Evolutionary conservation across 495 filamentous ascomycete genomes (phyloP).

Genomic region (Neurospora discreta): DNA sequence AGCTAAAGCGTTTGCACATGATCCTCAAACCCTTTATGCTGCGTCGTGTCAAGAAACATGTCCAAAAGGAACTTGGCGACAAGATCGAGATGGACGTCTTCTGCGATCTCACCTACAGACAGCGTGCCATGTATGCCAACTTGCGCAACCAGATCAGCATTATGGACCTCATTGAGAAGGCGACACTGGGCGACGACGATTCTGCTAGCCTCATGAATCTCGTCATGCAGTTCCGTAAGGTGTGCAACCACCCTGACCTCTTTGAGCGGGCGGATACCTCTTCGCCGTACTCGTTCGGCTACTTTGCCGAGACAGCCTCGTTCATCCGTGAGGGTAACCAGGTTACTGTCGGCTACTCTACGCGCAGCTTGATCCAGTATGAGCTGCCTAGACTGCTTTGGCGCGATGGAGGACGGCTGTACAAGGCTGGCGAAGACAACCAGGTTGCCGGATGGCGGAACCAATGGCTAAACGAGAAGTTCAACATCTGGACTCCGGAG

Average conservation of each 20-base stretch:
- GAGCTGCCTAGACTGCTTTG: conserved; percentile 68
- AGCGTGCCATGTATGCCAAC: conserved; percentile 87
- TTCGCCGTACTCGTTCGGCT: conserved; percentile 69
- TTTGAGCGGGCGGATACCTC: conserved; percentile 90
- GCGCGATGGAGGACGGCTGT: conserved; percentile 60
- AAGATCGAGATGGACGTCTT: conserved; percentile 96
- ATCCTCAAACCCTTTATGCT: conserved; percentile 99
- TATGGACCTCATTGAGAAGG: conserved; percentile 97
- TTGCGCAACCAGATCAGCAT: conserved; percentile 94
- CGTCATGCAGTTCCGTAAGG: conserved; percentile 99
- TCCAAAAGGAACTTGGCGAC: conserved; percentile 96
- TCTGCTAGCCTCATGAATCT: conserved; percentile 96
- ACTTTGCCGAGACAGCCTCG: conserved; percentile 88
- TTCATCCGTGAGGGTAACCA: conserved; percentile 81
- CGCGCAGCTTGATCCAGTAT: conserved; percentile 76
- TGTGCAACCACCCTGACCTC: conserved; percentile 96
- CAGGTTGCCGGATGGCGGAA: conserved; percentile 59
- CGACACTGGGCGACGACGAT: conserved; percentile 88
- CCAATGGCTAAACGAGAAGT: conserved; percentile 61
- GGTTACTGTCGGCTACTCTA: conserved; percentile 76
- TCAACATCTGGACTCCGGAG: conserved; percentile 83
- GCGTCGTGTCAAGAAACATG: conserved; percentile 96
- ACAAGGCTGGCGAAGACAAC: conserved; percentile 68
- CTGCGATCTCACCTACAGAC: conserved; percentile 93
- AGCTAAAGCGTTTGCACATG: conserved; percentile 94